phyloP scores from a whole-genome alignment of 495 filamentous ascomycete genomes.

The Bacidia rubella region DNA sequence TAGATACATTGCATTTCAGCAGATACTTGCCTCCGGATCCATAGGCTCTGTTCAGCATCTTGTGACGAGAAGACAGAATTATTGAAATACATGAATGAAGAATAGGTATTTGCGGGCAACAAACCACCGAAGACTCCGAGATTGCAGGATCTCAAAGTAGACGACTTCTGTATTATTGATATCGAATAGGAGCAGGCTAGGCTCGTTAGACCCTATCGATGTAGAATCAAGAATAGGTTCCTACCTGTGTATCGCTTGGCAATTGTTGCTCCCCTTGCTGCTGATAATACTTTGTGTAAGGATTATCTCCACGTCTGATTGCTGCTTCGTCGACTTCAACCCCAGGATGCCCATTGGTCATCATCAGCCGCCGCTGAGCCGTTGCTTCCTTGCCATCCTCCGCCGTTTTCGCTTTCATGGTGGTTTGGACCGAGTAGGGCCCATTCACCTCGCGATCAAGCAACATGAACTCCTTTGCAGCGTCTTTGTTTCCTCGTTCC shows the following conservation, averaged over 20 bases:
- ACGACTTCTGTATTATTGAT: conserved; percentile 1
- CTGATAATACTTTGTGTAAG: conserved; percentile 52
- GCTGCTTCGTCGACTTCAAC: conserved; percentile 51
- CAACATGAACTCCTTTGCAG: conserved; percentile 72
- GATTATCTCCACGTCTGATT: conserved; percentile 46
- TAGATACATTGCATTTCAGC: neutral
- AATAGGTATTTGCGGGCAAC: too few relatives aligned
- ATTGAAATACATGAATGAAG: too few relatives aligned
- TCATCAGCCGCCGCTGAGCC: conserved; percentile 32
- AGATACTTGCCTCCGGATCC: neutral
- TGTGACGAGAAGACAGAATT: neutral
- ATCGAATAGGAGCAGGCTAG: conserved; percentile 4
- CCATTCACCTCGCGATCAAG: conserved; percentile 83
- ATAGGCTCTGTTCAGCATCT: too few relatives aligned
- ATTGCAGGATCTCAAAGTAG: too few relatives aligned
- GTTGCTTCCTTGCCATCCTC: conserved; percentile 38
- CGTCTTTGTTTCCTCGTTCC: conserved; percentile 66
- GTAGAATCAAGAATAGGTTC: neutral
- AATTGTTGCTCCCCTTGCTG: conserved; percentile 38
- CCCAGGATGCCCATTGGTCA: conserved; percentile 44
- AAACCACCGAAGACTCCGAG: too few relatives aligned
- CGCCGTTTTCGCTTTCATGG: conserved; percentile 31
- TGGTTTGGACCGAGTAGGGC: conserved; percentile 34
- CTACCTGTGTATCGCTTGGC: conserved; percentile 18
- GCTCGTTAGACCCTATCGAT: neutral